Evolutionary conservation across 768 basidiomycete species (phyloP).

Genomic region (Asterophora parasitica): DNA sequence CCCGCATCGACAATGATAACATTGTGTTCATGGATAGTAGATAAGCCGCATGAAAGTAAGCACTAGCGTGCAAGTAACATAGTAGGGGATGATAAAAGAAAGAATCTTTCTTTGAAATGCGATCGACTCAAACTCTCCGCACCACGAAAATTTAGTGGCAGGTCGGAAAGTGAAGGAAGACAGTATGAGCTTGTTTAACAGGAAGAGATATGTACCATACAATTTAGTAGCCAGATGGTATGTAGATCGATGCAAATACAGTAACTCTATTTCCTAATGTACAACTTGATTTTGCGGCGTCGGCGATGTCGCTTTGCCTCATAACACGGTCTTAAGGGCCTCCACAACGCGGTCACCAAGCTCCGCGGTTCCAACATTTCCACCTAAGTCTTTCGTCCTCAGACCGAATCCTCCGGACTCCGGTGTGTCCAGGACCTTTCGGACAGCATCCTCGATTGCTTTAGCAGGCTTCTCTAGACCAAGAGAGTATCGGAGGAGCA

Average conservation of each 20-base stretch:
- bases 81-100: no score
- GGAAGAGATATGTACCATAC: no score
- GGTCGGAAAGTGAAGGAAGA: no score
- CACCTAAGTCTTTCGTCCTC: slow-evolving; percentile 86
- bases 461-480: slow-evolving; percentile 81
- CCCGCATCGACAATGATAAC: no score
- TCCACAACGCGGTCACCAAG: slow-evolving; percentile 83
- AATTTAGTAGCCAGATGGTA: background rate
- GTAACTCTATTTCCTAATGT: background rate
- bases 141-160: no score
- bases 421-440: slow-evolving; percentile 75
- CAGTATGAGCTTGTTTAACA: no score
- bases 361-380: slow-evolving; percentile 66
- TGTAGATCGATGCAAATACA: background rate
- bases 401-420: slow-evolving; percentile 69
- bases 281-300: slow-evolving; percentile 2
- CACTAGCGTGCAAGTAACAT: no score
- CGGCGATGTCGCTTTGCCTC: slow-evolving; percentile 8
- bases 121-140: no score
- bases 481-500: slow-evolving; percentile 93
- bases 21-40: no score
- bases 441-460: slow-evolving; percentile 86
- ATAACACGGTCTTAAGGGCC: slow-evolving; percentile 57
- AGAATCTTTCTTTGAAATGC: no score
- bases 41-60: no score